phyloP scores from a whole-genome alignment of 768 basidiomycete genomes.

The Leucogyrophana mollusca region DNA sequence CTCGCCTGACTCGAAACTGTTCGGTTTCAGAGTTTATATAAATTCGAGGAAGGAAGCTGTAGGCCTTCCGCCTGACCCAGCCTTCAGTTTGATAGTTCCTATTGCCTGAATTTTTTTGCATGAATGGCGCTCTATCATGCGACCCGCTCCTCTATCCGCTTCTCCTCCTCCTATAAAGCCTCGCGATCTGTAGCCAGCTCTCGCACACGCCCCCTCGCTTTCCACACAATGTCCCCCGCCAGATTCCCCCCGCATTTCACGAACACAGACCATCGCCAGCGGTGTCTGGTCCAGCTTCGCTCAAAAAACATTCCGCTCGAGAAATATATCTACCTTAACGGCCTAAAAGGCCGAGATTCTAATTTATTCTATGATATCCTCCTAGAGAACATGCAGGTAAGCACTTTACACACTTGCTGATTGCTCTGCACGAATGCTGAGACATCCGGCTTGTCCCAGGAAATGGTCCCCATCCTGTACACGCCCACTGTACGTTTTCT shows the following conservation, averaged over 20 bases:
- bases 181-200: conserved; percentile 5
- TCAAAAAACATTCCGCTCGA: conserved; percentile 57
- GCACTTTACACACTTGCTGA: conserved; percentile 10
- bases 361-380: conserved; percentile 67
- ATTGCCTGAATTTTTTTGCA: neutral
- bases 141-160: neutral
- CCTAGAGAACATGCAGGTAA: conserved; percentile 57
- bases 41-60: too few species aligned
- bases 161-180: conserved; percentile 10
- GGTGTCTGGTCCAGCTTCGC: conserved; percentile 57
- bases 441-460: conserved; percentile 22
- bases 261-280: conserved; percentile 50
- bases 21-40: too few species aligned
- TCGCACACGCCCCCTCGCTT: conserved; percentile 11
- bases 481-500: conserved; percentile 60
- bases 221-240: conserved; percentile 26
- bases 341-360: conserved; percentile 60
- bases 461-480: conserved; percentile 70
- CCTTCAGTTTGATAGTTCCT: neutral
- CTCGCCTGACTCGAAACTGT: too few species aligned
- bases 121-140: neutral
- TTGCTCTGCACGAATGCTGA: neutral
- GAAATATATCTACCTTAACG: conserved; percentile 69
- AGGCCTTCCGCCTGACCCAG: neutral
- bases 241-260: conserved; percentile 49